Conservation (phyloP, 768 basidiomycete species). For the Auricularia sp. region DNA sequence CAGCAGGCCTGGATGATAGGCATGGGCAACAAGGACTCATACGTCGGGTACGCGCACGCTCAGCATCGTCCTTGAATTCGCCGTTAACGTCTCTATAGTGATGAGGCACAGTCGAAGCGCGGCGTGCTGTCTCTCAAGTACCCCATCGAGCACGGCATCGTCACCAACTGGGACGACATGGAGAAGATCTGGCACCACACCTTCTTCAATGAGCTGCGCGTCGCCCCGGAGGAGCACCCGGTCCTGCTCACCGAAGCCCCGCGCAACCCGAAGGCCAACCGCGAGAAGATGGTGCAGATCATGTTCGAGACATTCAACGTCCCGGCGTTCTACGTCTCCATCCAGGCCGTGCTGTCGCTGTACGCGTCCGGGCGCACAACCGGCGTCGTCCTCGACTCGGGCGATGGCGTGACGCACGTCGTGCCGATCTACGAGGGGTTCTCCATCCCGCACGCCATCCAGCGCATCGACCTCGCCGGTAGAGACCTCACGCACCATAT, state of each 20-base stretch:
- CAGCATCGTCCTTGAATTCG: too few species aligned
- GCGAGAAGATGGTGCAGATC: slow-evolving; percentile 11
- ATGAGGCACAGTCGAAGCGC: slow-evolving; percentile 39
- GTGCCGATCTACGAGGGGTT: slow-evolving; percentile 11
- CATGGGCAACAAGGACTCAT: slow-evolving; percentile 70
- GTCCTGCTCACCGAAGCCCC: slow-evolving; percentile 10
- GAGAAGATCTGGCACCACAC: slow-evolving; percentile 13
- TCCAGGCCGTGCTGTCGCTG: slow-evolving; percentile 9
- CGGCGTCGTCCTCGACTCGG: slow-evolving; percentile 9
- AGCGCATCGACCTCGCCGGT: slow-evolving; percentile 5
- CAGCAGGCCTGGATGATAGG: slow-evolving; percentile 72
- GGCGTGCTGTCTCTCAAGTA: slow-evolving; percentile 37
- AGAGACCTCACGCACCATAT: slow-evolving; percentile 8
- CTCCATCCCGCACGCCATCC: slow-evolving; percentile 5
- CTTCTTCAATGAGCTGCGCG: slow-evolving; percentile 10
- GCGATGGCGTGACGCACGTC: slow-evolving; percentile 10
- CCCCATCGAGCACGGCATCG: slow-evolving; percentile 10
- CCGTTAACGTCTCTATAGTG: slow-evolving; percentile 16
- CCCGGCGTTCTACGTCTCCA: slow-evolving; percentile 6
- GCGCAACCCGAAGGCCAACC: slow-evolving; percentile 6
- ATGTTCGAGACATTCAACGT: slow-evolving; percentile 38
- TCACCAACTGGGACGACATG: slow-evolving; percentile 12
- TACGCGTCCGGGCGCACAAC: slow-evolving; percentile 10
- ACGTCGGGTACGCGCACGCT: slow-evolving; percentile 40
- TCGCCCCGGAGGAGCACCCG: slow-evolving; percentile 9